Percentiles rank a stretch among this genome's conserved stretches.
phyloP scores from a whole-genome alignment of 2,329 filamentous ascomycete species.

The Stagonosporopsis vannaccii region DNA sequence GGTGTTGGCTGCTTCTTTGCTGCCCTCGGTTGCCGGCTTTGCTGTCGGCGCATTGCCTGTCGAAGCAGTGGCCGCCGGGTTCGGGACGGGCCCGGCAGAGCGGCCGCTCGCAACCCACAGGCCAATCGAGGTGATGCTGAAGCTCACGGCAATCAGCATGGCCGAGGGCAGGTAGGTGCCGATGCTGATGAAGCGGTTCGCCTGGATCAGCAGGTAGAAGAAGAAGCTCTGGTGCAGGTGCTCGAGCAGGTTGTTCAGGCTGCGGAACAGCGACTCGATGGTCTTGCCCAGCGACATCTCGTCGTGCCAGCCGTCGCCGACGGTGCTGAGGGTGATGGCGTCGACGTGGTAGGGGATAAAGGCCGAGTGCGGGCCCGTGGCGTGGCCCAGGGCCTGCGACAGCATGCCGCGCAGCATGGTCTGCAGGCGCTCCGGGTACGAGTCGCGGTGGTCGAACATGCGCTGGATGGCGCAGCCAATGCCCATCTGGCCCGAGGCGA shows the following conservation, averaged over 20 bases:
- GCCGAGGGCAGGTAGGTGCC: conserved; percentile 96
- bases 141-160: conserved; percentile 95
- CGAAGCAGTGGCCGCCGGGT: conserved; percentile 39
- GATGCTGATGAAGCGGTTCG: conserved; percentile 94
- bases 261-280: conserved; percentile 89
- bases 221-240: conserved; percentile 99
- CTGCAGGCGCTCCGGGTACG: conserved; percentile 79
- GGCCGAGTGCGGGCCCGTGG: conserved; percentile 88
- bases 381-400: conserved; percentile 86
- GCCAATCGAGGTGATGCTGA: conserved; percentile 92
- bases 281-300: conserved; percentile 94
- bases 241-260: conserved; percentile 94
- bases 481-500: conserved; percentile 91
- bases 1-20: too few species aligned
- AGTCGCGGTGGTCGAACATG: conserved; percentile 79
- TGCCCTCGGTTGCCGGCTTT: too few species aligned
- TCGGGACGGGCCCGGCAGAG: conserved; percentile 28
- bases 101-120: conserved; percentile 89
- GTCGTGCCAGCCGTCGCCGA: conserved; percentile 93
- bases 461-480: conserved; percentile 84
- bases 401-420: conserved; percentile 94
- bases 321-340: conserved; percentile 89
- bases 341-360: conserved; percentile 99
- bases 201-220: conserved; percentile 94
- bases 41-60: too few species aligned